phyloP scores from a whole-genome alignment of 2,329 filamentous ascomycete species.

The Tolypocladium pustulatum region DNA sequence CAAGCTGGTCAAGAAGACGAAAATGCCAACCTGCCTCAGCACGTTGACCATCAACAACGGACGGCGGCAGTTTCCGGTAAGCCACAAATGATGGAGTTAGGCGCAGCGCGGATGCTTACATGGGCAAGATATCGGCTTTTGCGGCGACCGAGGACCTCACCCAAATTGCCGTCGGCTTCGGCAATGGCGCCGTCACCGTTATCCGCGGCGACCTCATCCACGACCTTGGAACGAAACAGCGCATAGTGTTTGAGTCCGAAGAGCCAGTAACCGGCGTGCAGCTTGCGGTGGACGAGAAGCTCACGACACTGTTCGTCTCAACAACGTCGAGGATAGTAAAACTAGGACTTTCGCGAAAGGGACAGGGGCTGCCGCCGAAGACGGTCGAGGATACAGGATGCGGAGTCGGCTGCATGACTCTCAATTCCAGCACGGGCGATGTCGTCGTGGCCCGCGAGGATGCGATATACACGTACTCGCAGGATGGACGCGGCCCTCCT shows the following conservation, averaged over 20 bases:
- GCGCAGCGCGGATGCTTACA: neutral
- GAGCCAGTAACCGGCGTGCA: constrained; percentile 92
- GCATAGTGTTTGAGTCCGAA: constrained; percentile 92
- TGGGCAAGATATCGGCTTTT: constrained; percentile 67
- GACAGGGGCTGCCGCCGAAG: constrained; percentile 79
- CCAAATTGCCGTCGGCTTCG: constrained; percentile 91
- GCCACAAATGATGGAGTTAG: constrained; percentile 11
- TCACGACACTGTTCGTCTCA: constrained; percentile 79
- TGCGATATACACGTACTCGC: constrained; percentile 86
- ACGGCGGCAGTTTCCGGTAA: constrained; percentile 81
- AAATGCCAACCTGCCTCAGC: constrained; percentile 77
- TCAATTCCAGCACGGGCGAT: constrained; percentile 69
- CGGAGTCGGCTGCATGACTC: constrained; percentile 87
- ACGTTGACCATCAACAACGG: constrained; percentile 81
- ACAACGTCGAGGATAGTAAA: constrained; percentile 84
- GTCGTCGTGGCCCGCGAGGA: constrained; percentile 90
- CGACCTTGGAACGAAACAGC: constrained; percentile 86
- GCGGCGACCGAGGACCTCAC: constrained; percentile 78
- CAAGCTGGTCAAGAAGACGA: constrained; percentile 88
- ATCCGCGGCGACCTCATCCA: constrained; percentile 91
- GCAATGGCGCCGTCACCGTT: constrained; percentile 86
- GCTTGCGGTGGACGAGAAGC: constrained; percentile 48
- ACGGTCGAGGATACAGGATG: constrained; percentile 85
- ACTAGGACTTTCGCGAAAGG: constrained; percentile 75
- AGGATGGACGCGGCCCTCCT: constrained; percentile 75